Conservation (phyloP, 2,329 filamentous ascomycete genomes). For the Aspergillus quadrilineatus region DNA sequence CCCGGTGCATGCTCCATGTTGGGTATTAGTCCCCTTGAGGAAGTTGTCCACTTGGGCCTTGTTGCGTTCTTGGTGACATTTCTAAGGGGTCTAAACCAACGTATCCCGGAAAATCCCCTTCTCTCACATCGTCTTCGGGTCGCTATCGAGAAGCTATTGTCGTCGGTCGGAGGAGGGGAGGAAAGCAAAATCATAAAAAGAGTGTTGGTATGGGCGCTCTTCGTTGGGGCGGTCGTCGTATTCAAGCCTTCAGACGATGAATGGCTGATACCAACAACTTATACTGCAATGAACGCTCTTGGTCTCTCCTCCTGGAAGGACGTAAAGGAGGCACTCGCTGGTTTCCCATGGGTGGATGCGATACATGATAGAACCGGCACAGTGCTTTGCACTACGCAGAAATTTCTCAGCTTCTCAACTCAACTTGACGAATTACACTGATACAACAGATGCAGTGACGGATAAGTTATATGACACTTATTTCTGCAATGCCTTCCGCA, state of each 20-base stretch:
- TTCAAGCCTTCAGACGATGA: constrained; percentile 4
- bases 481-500: not conserved
- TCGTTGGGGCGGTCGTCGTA: not conserved
- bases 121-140: not conserved
- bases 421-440: not conserved
- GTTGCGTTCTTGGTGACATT: constrained; percentile 5
- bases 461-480: not conserved
- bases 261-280: constrained; percentile 1
- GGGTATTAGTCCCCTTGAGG: not conserved
- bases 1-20: not conserved
- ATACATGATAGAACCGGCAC: constrained; percentile 3
- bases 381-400: constrained; percentile 2
- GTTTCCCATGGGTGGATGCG: constrained; percentile 5
- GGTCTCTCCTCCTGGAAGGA: constrained; percentile 1
- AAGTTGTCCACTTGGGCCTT: not conserved
- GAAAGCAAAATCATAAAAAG: not conserved
- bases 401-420: not conserved
- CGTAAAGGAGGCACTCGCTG: not conserved
- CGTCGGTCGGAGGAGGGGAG: not conserved
- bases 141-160: not conserved
- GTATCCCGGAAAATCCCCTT: constrained; percentile 2
- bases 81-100: constrained; percentile 1
- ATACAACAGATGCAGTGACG: not conserved
- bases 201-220: constrained; percentile 4
- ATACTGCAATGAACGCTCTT: not conserved